phyloP scores from a whole-genome alignment of 495 filamentous ascomycete species.

The Chaetomium fimeti region DNA sequence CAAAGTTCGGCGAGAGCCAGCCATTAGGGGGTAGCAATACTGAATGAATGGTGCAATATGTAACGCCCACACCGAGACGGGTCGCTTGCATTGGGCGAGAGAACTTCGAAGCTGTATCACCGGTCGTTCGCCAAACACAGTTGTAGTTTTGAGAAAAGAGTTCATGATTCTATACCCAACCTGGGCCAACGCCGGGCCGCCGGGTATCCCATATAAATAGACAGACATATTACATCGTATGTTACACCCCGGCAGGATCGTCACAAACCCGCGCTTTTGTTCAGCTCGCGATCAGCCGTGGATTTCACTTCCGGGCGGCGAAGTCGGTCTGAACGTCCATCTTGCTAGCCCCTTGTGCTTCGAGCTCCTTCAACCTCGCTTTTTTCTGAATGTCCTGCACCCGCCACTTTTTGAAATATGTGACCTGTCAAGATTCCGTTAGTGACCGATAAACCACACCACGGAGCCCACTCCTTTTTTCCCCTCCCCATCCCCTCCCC shows the following conservation, averaged over 20 bases:
- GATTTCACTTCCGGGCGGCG: constrained; percentile 25
- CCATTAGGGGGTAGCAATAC: background rate
- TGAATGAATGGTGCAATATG: background rate
- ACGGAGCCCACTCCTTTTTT: background rate
- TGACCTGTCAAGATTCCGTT: constrained; percentile 58
- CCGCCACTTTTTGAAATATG: constrained; percentile 94
- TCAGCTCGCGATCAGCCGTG: too few relatives aligned
- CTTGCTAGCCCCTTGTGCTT: constrained; percentile 71
- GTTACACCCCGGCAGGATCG: constrained; percentile 4
- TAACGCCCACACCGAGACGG: too few relatives aligned
- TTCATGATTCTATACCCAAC: background rate
- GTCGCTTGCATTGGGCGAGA: too few relatives aligned
- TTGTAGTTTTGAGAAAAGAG: background rate
- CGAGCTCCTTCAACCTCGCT: constrained; percentile 71
- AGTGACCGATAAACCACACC: background rate
- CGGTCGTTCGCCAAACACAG: background rate
- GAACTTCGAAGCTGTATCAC: too few relatives aligned
- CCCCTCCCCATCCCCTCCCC: too few relatives aligned
- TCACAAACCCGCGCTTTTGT: background rate
- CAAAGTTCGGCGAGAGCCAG: background rate
- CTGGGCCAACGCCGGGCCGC: background rate
- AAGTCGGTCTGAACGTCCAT: constrained; percentile 45
- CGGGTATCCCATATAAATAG: background rate
- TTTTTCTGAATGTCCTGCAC: constrained; percentile 88
- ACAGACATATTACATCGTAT: constrained; percentile 5